phyloP scores from a whole-genome alignment of 208 protist species.

The Crithidia mellificae region DNA sequence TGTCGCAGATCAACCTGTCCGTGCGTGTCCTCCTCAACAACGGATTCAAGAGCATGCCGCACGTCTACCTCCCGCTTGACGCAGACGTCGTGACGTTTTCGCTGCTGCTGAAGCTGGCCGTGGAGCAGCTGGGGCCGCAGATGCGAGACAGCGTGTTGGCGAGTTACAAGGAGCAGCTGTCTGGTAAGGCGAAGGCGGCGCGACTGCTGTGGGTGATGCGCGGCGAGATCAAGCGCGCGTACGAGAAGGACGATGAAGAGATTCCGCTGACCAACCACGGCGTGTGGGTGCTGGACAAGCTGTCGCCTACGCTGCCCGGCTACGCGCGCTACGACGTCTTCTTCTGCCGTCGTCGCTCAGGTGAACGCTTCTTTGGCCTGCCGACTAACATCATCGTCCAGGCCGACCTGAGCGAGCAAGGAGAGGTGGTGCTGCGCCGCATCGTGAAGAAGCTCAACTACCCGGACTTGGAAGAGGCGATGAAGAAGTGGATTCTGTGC shows the following conservation, averaged over 20 bases:
- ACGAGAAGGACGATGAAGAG: constrained; percentile 20
- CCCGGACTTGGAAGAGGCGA: constrained; percentile 33
- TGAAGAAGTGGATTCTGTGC: constrained; percentile 53
- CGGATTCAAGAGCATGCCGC: constrained; percentile 47
- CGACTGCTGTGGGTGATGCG: constrained; percentile 35
- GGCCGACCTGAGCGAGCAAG: constrained; percentile 41
- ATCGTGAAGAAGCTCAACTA: constrained; percentile 57
- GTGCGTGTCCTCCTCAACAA: constrained; percentile 40
- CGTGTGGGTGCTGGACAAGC: constrained; percentile 33
- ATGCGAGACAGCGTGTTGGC: constrained; percentile 11
- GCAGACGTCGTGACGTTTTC: constrained; percentile 27
- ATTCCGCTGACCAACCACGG: constrained; percentile 7
- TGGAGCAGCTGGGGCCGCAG: constrained; percentile 35
- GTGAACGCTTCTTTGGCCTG: constrained; percentile 67
- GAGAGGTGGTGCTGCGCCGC: constrained; percentile 44
- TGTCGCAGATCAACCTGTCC: constrained; percentile 24
- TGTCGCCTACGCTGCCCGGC: constrained; percentile 21
- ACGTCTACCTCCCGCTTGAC: constrained; percentile 37
- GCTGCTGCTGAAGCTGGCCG: constrained; percentile 27
- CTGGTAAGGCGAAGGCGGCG: constrained; percentile 9
- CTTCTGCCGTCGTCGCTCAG: constrained; percentile 63
- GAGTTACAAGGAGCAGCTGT: constrained; percentile 22
- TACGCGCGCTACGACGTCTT: constrained; percentile 50
- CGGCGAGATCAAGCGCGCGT: constrained; percentile 15
- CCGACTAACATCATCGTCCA: constrained; percentile 65